Evolutionary conservation across 176 grass and related monocot species (phyloP).

Genomic region (Carex cristatella): DNA sequence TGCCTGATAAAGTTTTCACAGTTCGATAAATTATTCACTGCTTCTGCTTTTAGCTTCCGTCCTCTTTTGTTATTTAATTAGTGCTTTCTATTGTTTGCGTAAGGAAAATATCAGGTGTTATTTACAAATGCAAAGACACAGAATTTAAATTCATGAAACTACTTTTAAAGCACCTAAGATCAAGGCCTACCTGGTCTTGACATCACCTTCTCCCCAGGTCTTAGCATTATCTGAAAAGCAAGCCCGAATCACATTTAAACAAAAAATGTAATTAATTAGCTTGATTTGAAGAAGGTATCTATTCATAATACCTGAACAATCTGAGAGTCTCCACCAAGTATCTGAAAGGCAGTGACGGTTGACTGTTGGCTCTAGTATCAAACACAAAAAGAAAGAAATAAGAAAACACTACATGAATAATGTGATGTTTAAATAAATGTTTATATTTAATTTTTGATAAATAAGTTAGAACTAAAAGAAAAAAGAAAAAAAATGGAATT

Average conservation of each 20-base stretch:
- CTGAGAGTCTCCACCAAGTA: constrained; percentile 84
- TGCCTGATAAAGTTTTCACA: constrained; percentile 36
- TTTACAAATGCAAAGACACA: background rate
- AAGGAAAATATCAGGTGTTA: background rate
- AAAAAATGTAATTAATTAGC: background rate
- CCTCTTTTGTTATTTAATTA: background rate
- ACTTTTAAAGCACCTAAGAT: background rate
- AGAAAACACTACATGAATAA: background rate
- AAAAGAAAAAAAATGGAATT: background rate
- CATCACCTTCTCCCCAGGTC: constrained; percentile 78
- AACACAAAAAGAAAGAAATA: background rate
- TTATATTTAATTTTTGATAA: background rate
- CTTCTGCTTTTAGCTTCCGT: background rate
- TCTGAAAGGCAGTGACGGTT: constrained; percentile 88
- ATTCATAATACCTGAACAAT: constrained; percentile 68
- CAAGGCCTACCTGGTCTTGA: constrained; percentile 58
- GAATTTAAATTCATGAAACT: background rate
- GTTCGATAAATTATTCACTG: background rate
- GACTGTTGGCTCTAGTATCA: constrained; percentile 48
- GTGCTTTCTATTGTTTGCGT: background rate
- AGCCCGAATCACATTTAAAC: constrained; percentile 12
- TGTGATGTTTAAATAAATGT: background rate
- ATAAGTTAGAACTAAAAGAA: background rate
- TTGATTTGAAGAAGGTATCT: background rate
- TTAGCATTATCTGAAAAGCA: constrained; percentile 74